phyloP scores from a whole-genome alignment of 2,329 filamentous ascomycete species.

The Hypoxylon sp. region DNA sequence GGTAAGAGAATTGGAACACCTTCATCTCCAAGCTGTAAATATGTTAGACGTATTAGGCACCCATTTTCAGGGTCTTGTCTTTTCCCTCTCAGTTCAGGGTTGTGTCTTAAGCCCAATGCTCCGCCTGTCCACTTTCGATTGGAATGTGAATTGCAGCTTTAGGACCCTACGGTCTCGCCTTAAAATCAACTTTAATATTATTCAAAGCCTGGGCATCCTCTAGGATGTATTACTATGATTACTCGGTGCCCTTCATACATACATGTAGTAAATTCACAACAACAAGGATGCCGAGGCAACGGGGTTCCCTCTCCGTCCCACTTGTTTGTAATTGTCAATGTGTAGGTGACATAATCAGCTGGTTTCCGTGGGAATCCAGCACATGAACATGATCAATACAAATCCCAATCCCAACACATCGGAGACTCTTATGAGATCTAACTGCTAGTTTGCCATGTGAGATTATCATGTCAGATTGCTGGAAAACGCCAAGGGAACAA shows the following conservation, averaged over 20 bases:
- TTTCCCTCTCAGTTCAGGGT: slow-evolving; percentile 10
- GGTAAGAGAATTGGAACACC: neutral
- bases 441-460: slow-evolving; percentile 8
- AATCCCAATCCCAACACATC: neutral
- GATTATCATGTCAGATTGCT: slow-evolving; percentile 14
- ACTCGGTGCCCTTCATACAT: neutral
- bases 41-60: neutral
- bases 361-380: slow-evolving; percentile 5
- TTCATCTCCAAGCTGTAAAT: neutral
- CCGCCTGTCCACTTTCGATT: neutral
- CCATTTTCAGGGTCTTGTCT: slow-evolving; percentile 8
- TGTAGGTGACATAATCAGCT: slow-evolving; percentile 27
- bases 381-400: neutral
- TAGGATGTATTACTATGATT: slow-evolving; percentile 22
- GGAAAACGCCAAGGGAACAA: neutral
- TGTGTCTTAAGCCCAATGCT: neutral
- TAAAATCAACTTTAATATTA: neutral
- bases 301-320: neutral
- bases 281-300: slow-evolving; percentile 18
- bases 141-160: slow-evolving; percentile 10
- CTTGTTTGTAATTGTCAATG: neutral
- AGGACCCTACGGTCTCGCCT: slow-evolving; percentile 1
- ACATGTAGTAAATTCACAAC: no score
- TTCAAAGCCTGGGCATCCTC: slow-evolving; percentile 7
- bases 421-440: slow-evolving; percentile 4